phyloP scores from a whole-genome alignment of 306 rosid genomes.

The Vachellia pachyceras region DNA sequence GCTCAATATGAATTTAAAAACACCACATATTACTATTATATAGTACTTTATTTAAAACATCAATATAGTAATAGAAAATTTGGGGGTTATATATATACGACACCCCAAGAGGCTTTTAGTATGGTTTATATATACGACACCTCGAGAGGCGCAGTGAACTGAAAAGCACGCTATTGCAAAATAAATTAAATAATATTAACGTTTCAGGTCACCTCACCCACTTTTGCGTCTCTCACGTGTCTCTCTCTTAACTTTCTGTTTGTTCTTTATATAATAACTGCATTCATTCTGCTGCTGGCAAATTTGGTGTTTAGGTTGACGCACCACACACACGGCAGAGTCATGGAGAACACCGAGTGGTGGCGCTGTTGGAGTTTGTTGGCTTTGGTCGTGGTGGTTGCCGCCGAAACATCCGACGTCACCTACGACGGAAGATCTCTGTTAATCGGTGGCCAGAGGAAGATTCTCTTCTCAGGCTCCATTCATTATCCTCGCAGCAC shows the following conservation, averaged over 20 bases:
- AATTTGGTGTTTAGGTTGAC: no score
- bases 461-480: conserved; percentile 76
- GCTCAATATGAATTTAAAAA: no score
- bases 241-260: background rate
- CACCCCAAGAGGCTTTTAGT: no score
- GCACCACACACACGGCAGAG: background rate
- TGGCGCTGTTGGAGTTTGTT: conserved; percentile 34
- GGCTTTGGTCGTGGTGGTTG: background rate
- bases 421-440: conserved; percentile 85
- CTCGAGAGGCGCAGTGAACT: no score
- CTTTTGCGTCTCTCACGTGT: conserved; percentile 42
- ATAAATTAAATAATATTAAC: no score
- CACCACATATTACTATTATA: no score
- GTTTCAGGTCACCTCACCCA: conserved; percentile 36
- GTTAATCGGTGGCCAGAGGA: conserved; percentile 65
- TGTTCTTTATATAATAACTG: background rate
- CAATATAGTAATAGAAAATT: no score
- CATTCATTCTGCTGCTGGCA: background rate
- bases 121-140: no score
- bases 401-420: conserved; percentile 33
- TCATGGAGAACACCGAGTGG: conserved; percentile 34
- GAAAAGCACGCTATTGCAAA: no score
- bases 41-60: no score
- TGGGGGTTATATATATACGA: no score
- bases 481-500: conserved; percentile 94